Percentiles rank a stretch among this genome's conserved stretches.
These are phyloP conservation scores for Candida tibetensis DNA, from an alignment of 805 yeast species.

Conservation along the genomic window DNA sequence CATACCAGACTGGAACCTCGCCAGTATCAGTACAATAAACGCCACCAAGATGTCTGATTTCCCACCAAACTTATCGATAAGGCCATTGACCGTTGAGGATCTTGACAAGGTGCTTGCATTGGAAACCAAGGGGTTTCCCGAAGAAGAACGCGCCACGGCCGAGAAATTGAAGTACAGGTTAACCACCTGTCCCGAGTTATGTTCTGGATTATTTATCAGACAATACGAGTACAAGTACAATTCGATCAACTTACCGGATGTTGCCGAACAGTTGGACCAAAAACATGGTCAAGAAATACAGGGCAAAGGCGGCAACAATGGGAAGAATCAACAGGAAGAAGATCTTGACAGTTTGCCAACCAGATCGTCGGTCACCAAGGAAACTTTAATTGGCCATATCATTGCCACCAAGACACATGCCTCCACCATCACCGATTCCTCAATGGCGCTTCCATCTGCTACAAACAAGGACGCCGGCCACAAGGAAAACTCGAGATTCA, in stretches of 20 bases:
- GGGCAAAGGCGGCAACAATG: conserved; percentile 5
- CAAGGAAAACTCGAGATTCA: conserved; percentile 64
- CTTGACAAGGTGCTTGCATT: conserved; percentile 56
- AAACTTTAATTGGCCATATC: conserved; percentile 75
- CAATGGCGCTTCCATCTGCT: conserved; percentile 58
- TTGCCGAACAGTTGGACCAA: conserved; percentile 32
- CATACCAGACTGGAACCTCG: too few species aligned
- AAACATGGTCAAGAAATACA: too few species aligned
- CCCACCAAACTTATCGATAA: conserved; percentile 46
- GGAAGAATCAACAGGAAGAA: conserved; percentile 16
- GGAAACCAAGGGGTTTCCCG: conserved; percentile 70
- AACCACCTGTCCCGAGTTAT: conserved; percentile 81
- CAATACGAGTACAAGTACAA: conserved; percentile 50
- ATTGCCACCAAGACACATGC: conserved; percentile 68
- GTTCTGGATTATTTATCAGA: conserved; percentile 83
- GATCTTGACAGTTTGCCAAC: conserved; percentile 41
- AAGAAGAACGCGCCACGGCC: conserved; percentile 62
- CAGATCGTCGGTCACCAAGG: conserved; percentile 51
- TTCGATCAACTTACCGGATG: conserved; percentile 41
- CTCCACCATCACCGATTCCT: conserved; percentile 49
- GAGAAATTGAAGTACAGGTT: conserved; percentile 68
- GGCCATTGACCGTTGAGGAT: conserved; percentile 82
- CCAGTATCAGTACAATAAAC: too few species aligned
- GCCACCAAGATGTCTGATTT: conserved; percentile 36
- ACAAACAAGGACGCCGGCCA: conserved; percentile 52